Percentiles rank a stretch among this genome's conserved stretches.
Evolutionary conservation across 441 rosid genomes (phyloP).

Genomic region (California macrophylla): DNA sequence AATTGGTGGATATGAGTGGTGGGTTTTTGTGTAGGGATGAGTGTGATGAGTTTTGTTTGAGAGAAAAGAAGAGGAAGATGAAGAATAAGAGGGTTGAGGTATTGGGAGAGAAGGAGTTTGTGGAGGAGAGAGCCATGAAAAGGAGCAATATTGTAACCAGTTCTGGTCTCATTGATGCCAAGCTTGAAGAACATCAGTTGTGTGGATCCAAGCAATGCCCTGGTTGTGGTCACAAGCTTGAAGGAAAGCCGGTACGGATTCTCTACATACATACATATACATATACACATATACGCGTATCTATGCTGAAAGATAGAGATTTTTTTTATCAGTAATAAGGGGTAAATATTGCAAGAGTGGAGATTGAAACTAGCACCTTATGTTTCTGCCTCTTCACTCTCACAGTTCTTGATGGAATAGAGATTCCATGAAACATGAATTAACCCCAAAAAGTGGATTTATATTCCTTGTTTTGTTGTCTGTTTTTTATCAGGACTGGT

Average conservation of each 20-base stretch:
- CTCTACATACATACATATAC: neutral
- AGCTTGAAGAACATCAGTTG: conserved; percentile 88
- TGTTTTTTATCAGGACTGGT: conserved; percentile 57
- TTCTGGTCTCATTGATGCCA: conserved; percentile 87
- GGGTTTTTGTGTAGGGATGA: neutral
- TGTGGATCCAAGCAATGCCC: conserved; percentile 97
- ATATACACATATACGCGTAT: too few species aligned
- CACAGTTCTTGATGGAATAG: too few species aligned
- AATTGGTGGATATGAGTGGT: neutral
- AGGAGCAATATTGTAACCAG: conserved; percentile 38
- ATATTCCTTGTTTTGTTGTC: conserved; percentile 1
- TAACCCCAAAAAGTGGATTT: conserved; percentile 14
- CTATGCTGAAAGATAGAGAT: conserved; percentile 8
- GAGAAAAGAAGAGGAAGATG: neutral
- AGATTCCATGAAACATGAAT: conserved; percentile 22
- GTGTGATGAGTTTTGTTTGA: neutral
- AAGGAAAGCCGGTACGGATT: conserved; percentile 70
- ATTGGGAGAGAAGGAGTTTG: neutral
- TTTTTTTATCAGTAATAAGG: too few species aligned
- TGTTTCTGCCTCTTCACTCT: too few species aligned
- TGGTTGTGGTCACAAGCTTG: conserved; percentile 91
- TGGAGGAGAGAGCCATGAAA: conserved; percentile 32
- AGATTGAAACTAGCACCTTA: too few species aligned
- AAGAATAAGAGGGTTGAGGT: neutral
- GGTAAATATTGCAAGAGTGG: too few species aligned